Base-by-base conservation (phyloP, 805 yeast species). In the Metschnikowia reukaufii region DNA sequence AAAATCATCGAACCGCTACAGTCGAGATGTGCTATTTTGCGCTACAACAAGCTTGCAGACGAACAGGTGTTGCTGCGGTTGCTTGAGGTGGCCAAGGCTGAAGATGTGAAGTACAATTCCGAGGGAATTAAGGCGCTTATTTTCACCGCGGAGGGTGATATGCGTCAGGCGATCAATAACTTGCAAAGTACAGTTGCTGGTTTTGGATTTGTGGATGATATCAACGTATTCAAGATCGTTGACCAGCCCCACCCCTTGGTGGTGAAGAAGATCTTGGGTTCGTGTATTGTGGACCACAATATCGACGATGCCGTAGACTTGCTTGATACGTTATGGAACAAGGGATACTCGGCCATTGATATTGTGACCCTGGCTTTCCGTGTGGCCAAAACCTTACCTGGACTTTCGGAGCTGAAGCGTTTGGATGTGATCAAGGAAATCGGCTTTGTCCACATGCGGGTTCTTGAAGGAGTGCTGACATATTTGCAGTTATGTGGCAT, bases 101-200 rank as follows among this genome's bases (percentile, higher is more conserved):
- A 94, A 64, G 64, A 81, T 36, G 86, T 92, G 12, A 73, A 88
- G 60, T 87, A 81, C 65, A 81, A 91, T 15, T 87, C 89, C 51
- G 97, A 89, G 64, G 99, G 99, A 0, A 68, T 94, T 30, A 89
- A 89, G 55, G 98, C 99, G 0, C 76, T 94, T 49, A 82, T 94
- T 13, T 94, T 94, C 68, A 85, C 97, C 0, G 95, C 97, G 0
- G 99, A 94, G 62, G 99, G 99, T 49, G 99, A 94, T 63, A 92
- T 94, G 99, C 82, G 99, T 65, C 99, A 94, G 66, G 99, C 98
- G 0, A 79, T 94, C 39, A 94, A 94, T 62, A 94, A 94, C 66
- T 65, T 94, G 49, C 99, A 94, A 63, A 84, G 96, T 60, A 90
- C 97, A 0, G 92, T 84, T 27, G 89, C 97, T 0, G 99, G 99